Evolutionary conservation across 2,329 filamentous ascomycete genomes (phyloP).

Genomic region (Alternaria longipes): DNA sequence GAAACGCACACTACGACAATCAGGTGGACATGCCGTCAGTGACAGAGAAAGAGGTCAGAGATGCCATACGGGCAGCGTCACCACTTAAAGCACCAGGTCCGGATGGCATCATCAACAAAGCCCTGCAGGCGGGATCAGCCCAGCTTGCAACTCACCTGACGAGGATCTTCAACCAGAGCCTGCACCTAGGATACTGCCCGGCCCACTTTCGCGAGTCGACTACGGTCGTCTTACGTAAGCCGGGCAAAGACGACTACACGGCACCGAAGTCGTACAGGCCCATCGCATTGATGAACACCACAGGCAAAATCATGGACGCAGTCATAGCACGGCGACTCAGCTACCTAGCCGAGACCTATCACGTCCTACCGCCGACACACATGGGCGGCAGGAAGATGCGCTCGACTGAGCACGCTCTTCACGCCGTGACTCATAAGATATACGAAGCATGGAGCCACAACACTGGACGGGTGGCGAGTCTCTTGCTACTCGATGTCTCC

Average conservation of each 20-base stretch:
- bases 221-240: constrained; percentile 29
- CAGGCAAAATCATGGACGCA: constrained; percentile 41
- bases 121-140: too few relatives aligned
- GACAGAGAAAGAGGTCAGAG: too few relatives aligned
- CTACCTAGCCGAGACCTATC: constrained; percentile 24
- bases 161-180: too few relatives aligned
- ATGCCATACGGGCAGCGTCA: too few relatives aligned
- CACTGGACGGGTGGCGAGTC: constrained; percentile 30
- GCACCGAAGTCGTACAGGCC: constrained; percentile 37
- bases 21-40: too few relatives aligned
- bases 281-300: constrained; percentile 38
- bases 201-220: too few relatives aligned
- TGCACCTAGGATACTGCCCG: too few relatives aligned
- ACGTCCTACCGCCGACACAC: constrained; percentile 28
- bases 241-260: constrained; percentile 38
- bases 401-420: constrained; percentile 38
- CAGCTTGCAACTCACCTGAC: too few relatives aligned
- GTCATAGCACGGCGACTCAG: constrained; percentile 31
- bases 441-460: constrained; percentile 29
- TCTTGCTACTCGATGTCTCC: constrained; percentile 45
- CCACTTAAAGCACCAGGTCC: too few relatives aligned
- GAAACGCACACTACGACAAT: too few relatives aligned
- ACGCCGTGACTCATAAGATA: constrained; percentile 38
- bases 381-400: constrained; percentile 37
- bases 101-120: too few relatives aligned